Evolutionary conservation across 2,329 filamentous ascomycete genomes (phyloP), one percentile per base, ranked within the genome.

Genomic region (Aspergillus fischeri): DNA sequence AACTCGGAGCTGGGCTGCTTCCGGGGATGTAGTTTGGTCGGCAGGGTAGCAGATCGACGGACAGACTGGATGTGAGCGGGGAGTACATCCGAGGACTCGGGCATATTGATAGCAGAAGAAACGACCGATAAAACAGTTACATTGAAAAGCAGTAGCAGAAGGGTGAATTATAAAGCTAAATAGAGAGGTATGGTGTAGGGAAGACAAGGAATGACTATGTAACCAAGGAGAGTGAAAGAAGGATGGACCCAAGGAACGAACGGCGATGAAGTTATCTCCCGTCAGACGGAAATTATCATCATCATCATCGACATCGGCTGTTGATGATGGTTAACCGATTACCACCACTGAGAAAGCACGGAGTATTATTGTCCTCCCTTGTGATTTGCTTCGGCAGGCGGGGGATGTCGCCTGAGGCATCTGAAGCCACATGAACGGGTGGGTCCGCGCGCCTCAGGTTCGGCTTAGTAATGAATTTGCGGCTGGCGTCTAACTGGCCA

Each of bases 1-100:
- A 64, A 64, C 11, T 62, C 61, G n/a, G 70, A 60, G 55, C 62
- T 66, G 52, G 71, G 70, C 56, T 62, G 67, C 32, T 64, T 63
- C 27, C 60, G 64, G 10, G 67, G 61, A 5, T 66, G 69, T 59
- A 73, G 60, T 54, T 70, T 74, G 42, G 70, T 64, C 42, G 74
- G 73, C 48, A 76, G 66, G 41, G 74, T 76, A 41, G 67, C 60
- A 35, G 72, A 72, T 51, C 73, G 72, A 49, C 71, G 72, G 50
- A 73, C 59, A 44, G 68, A 62, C 50, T 62, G 63, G 55, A 63
- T 63, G 54, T 67, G 65, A 61, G 63, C 62, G 59, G 60, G 62
- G 53, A 64, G 63, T 64, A 67, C 66, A 65, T 65, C 64, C 53
- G 60, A 66, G 63, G 61, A 59, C 62, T 70, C 63, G 56, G 70